Conservation (phyloP, 1,284 basidiomycete species). For the Marasmius sp. region DNA sequence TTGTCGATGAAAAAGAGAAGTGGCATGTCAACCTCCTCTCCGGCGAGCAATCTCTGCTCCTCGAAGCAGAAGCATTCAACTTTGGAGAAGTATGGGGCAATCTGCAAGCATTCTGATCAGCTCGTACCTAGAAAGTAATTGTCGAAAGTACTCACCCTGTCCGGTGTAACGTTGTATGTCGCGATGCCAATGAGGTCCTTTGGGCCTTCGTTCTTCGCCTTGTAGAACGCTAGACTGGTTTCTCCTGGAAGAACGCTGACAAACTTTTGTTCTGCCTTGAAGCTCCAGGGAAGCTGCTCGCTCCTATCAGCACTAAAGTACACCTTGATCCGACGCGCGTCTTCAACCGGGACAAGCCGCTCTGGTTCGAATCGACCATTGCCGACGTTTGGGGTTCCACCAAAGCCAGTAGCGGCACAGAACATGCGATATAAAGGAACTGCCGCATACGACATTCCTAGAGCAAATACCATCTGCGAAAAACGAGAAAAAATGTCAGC, state of each 20-base stretch:
- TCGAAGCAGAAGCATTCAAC: conserved; percentile 99
- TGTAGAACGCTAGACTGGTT: conserved; percentile 96
- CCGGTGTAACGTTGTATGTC: conserved; percentile 96
- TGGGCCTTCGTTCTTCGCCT: conserved; percentile 83
- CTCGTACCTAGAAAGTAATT: background rate
- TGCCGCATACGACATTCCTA: no score
- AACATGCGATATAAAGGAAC: conserved; percentile 98
- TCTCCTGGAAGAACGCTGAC: conserved; percentile 88
- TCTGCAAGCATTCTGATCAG: conserved; percentile 42
- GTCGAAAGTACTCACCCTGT: conserved; percentile 64
- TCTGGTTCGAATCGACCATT: conserved; percentile 80
- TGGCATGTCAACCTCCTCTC: conserved; percentile 97
- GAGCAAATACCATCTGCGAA: no score
- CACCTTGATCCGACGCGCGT: conserved; percentile 82
- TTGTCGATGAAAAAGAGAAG: conserved; percentile 99
- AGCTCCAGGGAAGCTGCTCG: conserved; percentile 92
- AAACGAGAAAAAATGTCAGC: no score
- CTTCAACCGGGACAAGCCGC: conserved; percentile 77
- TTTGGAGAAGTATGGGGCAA: conserved; percentile 98
- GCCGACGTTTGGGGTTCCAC: conserved; percentile 90
- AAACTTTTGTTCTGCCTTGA: conserved; percentile 55
- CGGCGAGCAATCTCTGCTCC: conserved; percentile 60
- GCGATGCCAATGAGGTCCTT: conserved; percentile 97
- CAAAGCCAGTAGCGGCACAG: conserved; percentile 96
- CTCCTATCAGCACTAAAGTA: conserved; percentile 93